Conservation (phyloP, 2,329 filamentous ascomycete genomes). For the Ascochyta viciae-villosae region DNA sequence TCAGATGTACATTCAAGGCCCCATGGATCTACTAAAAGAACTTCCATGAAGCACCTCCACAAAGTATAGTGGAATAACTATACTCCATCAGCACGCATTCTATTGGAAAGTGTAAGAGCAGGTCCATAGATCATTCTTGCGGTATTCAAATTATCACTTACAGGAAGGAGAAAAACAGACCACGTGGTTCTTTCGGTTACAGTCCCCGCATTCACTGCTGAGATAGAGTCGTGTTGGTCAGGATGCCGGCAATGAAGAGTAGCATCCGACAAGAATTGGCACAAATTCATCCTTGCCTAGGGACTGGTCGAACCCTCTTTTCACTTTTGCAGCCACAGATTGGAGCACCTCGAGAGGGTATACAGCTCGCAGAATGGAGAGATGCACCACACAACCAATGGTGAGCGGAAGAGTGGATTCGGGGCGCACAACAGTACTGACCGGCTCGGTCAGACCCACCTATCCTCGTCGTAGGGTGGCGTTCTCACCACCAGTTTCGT, state of each 20-base stretch:
- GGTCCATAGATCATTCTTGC: not conserved
- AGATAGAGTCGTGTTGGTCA: not conserved
- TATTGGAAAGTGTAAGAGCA: not conserved
- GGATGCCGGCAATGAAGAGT: not conserved
- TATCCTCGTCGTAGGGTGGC: constrained; percentile 2
- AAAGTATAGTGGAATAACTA: not conserved
- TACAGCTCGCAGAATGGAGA: not conserved
- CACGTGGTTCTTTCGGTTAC: not conserved
- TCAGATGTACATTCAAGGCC: not conserved
- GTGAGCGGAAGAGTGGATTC: not conserved
- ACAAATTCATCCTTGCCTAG: not conserved
- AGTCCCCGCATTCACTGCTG: not conserved
- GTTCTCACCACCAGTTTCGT: not conserved
- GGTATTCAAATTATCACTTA: not conserved
- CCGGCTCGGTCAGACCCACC: not conserved
- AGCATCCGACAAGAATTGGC: not conserved
- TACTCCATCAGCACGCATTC: not conserved
- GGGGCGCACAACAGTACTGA: constrained; percentile 1
- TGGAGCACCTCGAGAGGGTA: not conserved
- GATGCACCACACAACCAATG: not conserved
- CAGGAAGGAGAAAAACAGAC: not conserved
- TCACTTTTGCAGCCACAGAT: not conserved
- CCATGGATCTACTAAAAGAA: not conserved
- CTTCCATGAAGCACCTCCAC: not conserved
- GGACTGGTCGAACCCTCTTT: not conserved